Conservation (phyloP, 257 asterid genomes). For the Echium plantagineum region DNA sequence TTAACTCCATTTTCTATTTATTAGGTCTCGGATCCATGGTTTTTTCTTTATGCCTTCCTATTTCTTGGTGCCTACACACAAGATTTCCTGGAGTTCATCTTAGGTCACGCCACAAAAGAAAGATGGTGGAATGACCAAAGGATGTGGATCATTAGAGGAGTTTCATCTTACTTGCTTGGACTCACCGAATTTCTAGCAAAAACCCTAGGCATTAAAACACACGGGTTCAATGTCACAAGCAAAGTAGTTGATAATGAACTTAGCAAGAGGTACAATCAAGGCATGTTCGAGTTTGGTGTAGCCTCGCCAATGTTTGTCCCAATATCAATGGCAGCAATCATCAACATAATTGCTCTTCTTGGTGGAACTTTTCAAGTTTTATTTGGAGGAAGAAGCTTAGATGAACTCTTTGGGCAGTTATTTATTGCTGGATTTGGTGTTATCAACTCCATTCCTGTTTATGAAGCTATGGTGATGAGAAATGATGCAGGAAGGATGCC, state of each 20-base stretch:
- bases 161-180: constrained; percentile 45
- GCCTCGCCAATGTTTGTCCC: constrained; percentile 63
- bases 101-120: constrained; percentile 27
- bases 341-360: constrained; percentile 21
- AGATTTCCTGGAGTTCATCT: constrained; percentile 47
- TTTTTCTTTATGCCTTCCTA: constrained; percentile 38
- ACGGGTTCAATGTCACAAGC: constrained; percentile 55
- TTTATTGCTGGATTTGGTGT: constrained; percentile 42
- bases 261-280: constrained; percentile 44
- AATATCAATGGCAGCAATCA: constrained; percentile 32
- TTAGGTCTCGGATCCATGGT: constrained; percentile 50
- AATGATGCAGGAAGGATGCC: constrained; percentile 58
- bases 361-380: constrained; percentile 12
- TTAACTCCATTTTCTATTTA: not conserved
- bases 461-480: constrained; percentile 58
- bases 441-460: constrained; percentile 46
- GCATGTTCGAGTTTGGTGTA: constrained; percentile 52
- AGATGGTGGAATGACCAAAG: constrained; percentile 89
- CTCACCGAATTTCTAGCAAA: constrained; percentile 36
- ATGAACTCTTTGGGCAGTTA: constrained; percentile 23
- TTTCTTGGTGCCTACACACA: constrained; percentile 59
- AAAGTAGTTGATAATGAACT: constrained; percentile 44
- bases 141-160: constrained; percentile 55
- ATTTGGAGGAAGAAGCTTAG: constrained; percentile 11
- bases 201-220: constrained; percentile 36